phyloP scores from a whole-genome alignment of 805 yeast genomes.

The Teunomyces lycoperdinae region DNA sequence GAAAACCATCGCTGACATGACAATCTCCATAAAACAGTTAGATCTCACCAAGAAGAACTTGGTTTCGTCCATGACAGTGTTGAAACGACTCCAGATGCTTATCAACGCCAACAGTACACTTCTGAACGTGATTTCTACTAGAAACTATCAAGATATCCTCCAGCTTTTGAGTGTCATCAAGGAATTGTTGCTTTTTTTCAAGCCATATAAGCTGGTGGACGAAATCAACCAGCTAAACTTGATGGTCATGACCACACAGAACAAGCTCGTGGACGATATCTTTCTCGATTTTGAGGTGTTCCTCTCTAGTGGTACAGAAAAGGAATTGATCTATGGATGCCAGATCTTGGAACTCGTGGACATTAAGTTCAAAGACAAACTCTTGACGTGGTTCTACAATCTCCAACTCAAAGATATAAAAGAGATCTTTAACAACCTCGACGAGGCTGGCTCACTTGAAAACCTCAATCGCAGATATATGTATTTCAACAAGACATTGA shows the following conservation, averaged over 20 bases:
- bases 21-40: constrained; percentile 70
- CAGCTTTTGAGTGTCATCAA: constrained; percentile 66
- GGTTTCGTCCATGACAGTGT: constrained; percentile 78
- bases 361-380: constrained; percentile 50
- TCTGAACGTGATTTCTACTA: constrained; percentile 41
- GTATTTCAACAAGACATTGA: constrained; percentile 65
- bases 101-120: constrained; percentile 69
- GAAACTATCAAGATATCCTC: constrained; percentile 54
- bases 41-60: constrained; percentile 84
- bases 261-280: constrained; percentile 62
- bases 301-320: constrained; percentile 15
- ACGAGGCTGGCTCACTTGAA: constrained; percentile 94
- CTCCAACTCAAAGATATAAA: constrained; percentile 70
- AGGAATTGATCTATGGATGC: constrained; percentile 59
- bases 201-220: constrained; percentile 77
- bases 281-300: constrained; percentile 65
- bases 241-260: constrained; percentile 57
- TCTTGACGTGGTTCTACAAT: constrained; percentile 71
- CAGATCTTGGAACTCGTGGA: constrained; percentile 67
- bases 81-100: constrained; percentile 85
- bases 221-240: constrained; percentile 69
- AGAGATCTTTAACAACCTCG: constrained; percentile 70
- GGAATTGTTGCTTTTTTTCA: constrained; percentile 70
- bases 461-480: constrained; percentile 79
- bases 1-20: constrained; percentile 60